phyloP scores from a whole-genome alignment of 2,329 filamentous ascomycete species.

The Pseudogymnoascus sp. region DNA sequence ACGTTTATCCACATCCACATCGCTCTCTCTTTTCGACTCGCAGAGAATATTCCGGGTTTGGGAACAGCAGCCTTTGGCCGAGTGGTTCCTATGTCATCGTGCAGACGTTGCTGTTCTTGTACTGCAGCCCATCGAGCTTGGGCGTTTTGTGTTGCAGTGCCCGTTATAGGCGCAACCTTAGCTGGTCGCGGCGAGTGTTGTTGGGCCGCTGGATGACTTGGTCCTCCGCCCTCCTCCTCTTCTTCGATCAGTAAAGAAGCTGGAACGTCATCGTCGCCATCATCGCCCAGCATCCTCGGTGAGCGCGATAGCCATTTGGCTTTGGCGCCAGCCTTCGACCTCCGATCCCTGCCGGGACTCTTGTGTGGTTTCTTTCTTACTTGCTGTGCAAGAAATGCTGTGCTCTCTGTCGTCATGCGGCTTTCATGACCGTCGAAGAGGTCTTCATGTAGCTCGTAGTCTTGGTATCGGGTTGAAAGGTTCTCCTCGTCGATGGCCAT shows the following conservation, averaged over 20 bases:
- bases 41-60: constrained; percentile 39
- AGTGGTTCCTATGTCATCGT: constrained; percentile 31
- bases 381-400: constrained; percentile 24
- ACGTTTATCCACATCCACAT: constrained; percentile 71
- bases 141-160: constrained; percentile 21
- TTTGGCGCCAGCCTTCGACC: constrained; percentile 12
- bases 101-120: constrained; percentile 45
- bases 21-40: constrained; percentile 58
- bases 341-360: constrained; percentile 11
- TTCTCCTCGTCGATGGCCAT: constrained; percentile 31
- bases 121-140: constrained; percentile 50
- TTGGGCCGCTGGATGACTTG: constrained; percentile 18
- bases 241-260: constrained; percentile 55
- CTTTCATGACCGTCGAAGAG: constrained; percentile 28
- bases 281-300: constrained; percentile 29
- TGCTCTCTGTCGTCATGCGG: constrained; percentile 27
- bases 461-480: constrained; percentile 22
- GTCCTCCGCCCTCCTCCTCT: constrained; percentile 23
- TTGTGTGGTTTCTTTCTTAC: constrained; percentile 14
- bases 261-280: constrained; percentile 49
- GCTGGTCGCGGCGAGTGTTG: constrained; percentile 15
- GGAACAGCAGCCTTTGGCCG: constrained; percentile 34
- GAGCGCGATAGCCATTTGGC: constrained; percentile 27
- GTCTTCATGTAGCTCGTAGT: constrained; percentile 28
- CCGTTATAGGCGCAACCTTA: background rate